Base-by-base conservation (phyloP, 1,139 yeast species). In the Yamadazyma friedrichii region DNA sequence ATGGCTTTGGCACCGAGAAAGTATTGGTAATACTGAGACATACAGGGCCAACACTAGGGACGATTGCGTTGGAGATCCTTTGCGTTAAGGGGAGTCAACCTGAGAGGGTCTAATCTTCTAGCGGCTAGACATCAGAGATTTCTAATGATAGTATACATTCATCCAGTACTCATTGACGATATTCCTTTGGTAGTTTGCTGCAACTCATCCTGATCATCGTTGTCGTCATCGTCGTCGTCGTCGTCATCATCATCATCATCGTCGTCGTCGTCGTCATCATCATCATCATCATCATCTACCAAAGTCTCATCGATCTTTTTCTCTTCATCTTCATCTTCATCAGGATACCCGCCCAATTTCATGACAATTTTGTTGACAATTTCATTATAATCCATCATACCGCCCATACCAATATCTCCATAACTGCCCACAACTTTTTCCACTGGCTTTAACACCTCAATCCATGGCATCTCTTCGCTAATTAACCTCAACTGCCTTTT, bases 401-500 rank as follows among this genome's bases (percentile, higher is more conserved):
- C 94, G 31, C 94, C 93, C 91, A 85, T 87, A 27, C 96, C 97
- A 47, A 91, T 89, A 55, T 89, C 97, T 44, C 98, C 97, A 62
- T 88, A 88, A 41, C 89, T 81, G 24, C 95, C 95, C 44, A 87
- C 86, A 8, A 91, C 95, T 59, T 91, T 91, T 59, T 91, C 98
- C 3, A 88, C 89, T 0, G 98, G 98, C 58, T 84, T 86, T 53
- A 91, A 68, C 17, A 89, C 76, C 53, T 88, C 95, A 43, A 89
- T 84, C 91, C 95, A 88, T 36, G 88, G 88, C 89, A 88, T 88
- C 51, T 87, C 94, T 51, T 88, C 95, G 41, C 80, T 77, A 44
- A 91, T 80, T 28, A 83, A 71, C 48, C 77, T 75, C 45, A 88
- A 69, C 54, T 89, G 97, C 42, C 91, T 77, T 61, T 83, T 87